Percentiles rank a stretch among this genome's conserved stretches.
Conservation (phyloP, 106 monocot species). For the Dendrobium chrysotoxum region DNA sequence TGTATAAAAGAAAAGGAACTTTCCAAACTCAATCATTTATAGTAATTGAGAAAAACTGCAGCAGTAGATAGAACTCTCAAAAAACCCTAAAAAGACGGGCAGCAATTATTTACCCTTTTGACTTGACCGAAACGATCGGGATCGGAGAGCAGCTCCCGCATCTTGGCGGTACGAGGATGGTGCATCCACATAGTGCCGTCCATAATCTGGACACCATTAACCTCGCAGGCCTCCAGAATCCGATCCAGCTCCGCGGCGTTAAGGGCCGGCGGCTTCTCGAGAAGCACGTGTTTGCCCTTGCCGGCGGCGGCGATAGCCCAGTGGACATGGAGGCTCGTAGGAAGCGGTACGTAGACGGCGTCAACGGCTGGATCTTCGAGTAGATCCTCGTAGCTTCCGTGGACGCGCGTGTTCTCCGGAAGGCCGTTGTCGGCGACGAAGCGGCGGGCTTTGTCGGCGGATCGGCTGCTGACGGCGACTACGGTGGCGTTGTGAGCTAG, state of each 20-base stretch:
- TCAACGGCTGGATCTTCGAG: conserved; percentile 57
- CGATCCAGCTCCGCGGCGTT: conserved; percentile 40
- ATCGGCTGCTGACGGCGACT: conserved; percentile 52
- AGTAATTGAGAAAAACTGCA: no score
- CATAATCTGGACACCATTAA: conserved; percentile 46
- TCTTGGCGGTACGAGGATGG: conserved; percentile 44
- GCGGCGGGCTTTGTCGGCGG: conserved; percentile 39
- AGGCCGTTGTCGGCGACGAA: conserved; percentile 49
- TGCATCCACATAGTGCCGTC: conserved; percentile 70
- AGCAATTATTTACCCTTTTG: conserved; percentile 17
- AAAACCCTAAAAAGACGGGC: neutral
- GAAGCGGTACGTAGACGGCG: conserved; percentile 66
- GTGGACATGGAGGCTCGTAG: conserved; percentile 54
- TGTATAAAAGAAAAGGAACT: no score
- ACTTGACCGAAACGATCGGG: conserved; percentile 35
- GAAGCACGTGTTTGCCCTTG: conserved; percentile 59
- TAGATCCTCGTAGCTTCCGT: conserved; percentile 53
- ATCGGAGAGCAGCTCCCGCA: conserved; percentile 39
- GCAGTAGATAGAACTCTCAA: neutral
- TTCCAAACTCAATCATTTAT: no score
- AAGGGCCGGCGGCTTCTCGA: conserved; percentile 6
- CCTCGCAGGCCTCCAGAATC: conserved; percentile 46
- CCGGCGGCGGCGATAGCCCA: conserved; percentile 57
- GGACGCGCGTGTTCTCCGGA: conserved; percentile 20
- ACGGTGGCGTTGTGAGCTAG: conserved; percentile 44